phyloP scores from a whole-genome alignment of 2,329 filamentous ascomycete genomes.

The Dactylellina cionopaga region DNA sequence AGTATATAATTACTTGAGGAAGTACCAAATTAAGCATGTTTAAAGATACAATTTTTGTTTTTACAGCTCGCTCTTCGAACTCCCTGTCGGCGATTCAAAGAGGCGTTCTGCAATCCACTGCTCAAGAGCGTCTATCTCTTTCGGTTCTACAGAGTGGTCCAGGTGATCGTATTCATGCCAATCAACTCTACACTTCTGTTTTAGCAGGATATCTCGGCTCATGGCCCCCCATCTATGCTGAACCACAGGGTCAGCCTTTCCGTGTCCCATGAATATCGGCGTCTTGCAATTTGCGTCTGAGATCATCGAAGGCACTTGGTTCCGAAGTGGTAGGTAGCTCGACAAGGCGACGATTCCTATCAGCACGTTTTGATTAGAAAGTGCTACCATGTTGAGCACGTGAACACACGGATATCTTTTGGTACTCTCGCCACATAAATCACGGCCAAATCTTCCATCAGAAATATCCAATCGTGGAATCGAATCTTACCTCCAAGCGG shows the following conservation, averaged over 20 bases:
- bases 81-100: constrained; percentile 60
- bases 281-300: constrained; percentile 75
- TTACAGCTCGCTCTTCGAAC: constrained; percentile 37
- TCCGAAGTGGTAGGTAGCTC: constrained; percentile 78
- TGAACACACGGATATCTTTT: background rate
- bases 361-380: background rate
- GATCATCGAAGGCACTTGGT: constrained; percentile 70
- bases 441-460: too few relatives aligned
- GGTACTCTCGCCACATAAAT: too few relatives aligned
- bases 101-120: constrained; percentile 68
- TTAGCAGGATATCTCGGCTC: constrained; percentile 74
- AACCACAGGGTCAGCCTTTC: constrained; percentile 79
- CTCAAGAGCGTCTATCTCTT: constrained; percentile 86
- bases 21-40: background rate
- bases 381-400: background rate
- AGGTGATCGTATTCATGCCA: constrained; percentile 81
- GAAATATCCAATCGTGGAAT: background rate
- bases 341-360: constrained; percentile 84
- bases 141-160: constrained; percentile 77
- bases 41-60: background rate
- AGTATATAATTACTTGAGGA: background rate
- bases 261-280: constrained; percentile 88
- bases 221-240: constrained; percentile 73
- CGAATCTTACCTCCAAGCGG: constrained; percentile 40
- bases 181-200: constrained; percentile 74